These are phyloP conservation scores for Escovopsis sp. DNA, from an alignment of 2,329 filamentous ascomycete genomes.

Conservation along the genomic window DNA sequence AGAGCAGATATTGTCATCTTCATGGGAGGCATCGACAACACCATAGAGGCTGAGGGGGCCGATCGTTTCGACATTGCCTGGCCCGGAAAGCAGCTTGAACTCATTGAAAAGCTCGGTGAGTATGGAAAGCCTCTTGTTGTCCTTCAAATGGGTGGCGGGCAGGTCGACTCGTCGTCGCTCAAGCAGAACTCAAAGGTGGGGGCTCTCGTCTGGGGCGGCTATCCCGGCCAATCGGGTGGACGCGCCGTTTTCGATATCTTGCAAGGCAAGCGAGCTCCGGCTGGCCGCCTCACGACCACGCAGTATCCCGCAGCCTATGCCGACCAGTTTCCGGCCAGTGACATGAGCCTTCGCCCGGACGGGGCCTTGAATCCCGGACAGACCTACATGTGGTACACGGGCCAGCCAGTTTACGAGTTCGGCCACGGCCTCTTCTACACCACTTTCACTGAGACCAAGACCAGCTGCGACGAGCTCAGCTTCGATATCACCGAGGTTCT, in stretches of 20 bases:
- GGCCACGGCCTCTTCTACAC: constrained; percentile 44
- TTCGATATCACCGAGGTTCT: constrained; percentile 1
- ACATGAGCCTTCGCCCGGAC: constrained; percentile 37
- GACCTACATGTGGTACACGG: constrained; percentile 43
- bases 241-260: constrained; percentile 37
- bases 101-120: constrained; percentile 25
- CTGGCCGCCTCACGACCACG: constrained; percentile 37
- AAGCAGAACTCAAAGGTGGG: constrained; percentile 29
- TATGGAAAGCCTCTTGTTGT: constrained; percentile 34
- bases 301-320: constrained; percentile 39
- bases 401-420: constrained; percentile 31
- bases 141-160: constrained; percentile 30
- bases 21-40: constrained; percentile 37
- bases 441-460: constrained; percentile 23
- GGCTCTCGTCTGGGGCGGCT: constrained; percentile 41
- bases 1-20: constrained; percentile 36
- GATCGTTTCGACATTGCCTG: constrained; percentile 37
- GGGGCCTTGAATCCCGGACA: constrained; percentile 30
- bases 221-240: constrained; percentile 44
- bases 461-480: constrained; percentile 1
- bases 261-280: constrained; percentile 32
- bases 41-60: constrained; percentile 34
- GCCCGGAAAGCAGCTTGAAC: constrained; percentile 33
- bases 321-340: constrained; percentile 33
- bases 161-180: constrained; percentile 36